Base-by-base conservation (phyloP, 2,329 filamentous ascomycete species). In the Cercospora brassicicola region DNA sequence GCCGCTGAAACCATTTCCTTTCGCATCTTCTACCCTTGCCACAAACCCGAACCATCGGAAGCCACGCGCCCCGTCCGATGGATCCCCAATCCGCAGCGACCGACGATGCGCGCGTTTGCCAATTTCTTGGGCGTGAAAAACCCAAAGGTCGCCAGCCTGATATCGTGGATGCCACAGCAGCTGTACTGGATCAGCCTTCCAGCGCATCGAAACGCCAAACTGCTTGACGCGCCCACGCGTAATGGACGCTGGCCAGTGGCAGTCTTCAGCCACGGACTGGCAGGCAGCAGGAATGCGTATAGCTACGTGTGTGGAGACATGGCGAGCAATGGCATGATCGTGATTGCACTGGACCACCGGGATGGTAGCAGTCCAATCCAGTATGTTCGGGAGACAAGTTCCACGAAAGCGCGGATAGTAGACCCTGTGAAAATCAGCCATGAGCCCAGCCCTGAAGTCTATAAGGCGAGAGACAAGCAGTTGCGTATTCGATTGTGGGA, bases 231-330 rank as follows among this genome's bases (percentile, higher is more conserved):
- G 23, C 78, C 79, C 1, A 82, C 76, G 68, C 82, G 67, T 75
- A 87, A 67, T 67, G 81, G 83, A 65, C 83, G 88, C 81, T 95
- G 91, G 90, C 92, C 93, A 0, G 90, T 92, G 0, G 89, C 93
- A 82, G 84, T 96, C 70, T 96, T 96, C 80, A 95, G 92, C 1
- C 93, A 96, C 76, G 93, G 93, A 0, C 84, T 96, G 1, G 93
- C 91, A 42, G 93, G 93, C 42, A 90, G 88, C 68, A 86, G 91
- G 72, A 95, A 95, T 75, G 88, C 91, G 10, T 96, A 96, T 81
- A 94, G 91, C n/a, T 90, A 94, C 75, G 81, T 96, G 26, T 90
- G 87, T 18, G 91, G 91, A 15, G 92, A 91, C 0, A 81, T 96
- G 30, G 91, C 93, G 4, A 93, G 91, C 20, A 89, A 95, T 75